A percentile compares a stretch with the other conserved stretches of the same genome.
Evolutionary conservation across 1,139 yeast genomes (phyloP).

Genomic region (Suhomyces anneliseae): DNA sequence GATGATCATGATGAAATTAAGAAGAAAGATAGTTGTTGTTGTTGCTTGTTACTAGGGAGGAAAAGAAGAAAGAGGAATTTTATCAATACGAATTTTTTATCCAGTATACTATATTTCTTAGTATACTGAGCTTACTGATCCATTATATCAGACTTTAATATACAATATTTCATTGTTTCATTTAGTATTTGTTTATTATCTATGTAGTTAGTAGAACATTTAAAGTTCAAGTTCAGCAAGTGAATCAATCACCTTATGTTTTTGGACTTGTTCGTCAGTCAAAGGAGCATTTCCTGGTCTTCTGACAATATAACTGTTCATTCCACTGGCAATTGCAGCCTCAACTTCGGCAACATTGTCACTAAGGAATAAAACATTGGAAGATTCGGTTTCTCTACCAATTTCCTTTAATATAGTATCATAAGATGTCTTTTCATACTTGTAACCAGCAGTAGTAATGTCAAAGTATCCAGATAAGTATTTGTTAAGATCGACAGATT

Average conservation of each 20-base stretch:
- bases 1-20: too few relatives aligned
- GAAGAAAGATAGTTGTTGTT: too few relatives aligned
- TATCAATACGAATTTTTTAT: too few relatives aligned
- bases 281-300: constrained; percentile 77
- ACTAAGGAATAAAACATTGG: constrained; percentile 63
- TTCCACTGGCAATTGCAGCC: constrained; percentile 72
- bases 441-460: constrained; percentile 80
- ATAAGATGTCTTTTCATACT: constrained; percentile 61
- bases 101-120: too few relatives aligned
- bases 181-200: too few relatives aligned
- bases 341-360: constrained; percentile 68
- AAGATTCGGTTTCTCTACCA: constrained; percentile 23
- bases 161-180: too few relatives aligned
- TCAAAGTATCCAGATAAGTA: constrained; percentile 72
- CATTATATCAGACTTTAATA: too few relatives aligned
- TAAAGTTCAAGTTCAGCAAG: constrained; percentile 5
- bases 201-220: too few relatives aligned
- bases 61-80: too few relatives aligned
- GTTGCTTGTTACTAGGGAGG: too few relatives aligned
- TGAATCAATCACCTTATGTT: constrained; percentile 5
- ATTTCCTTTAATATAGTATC: constrained; percentile 52
- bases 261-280: constrained; percentile 25
- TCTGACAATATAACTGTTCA: constrained; percentile 57
- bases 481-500: constrained; percentile 50
- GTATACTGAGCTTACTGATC: too few relatives aligned